Base-by-base conservation (phyloP, 2,329 filamentous ascomycete genomes). In the Sarocladiaceae sp. region DNA sequence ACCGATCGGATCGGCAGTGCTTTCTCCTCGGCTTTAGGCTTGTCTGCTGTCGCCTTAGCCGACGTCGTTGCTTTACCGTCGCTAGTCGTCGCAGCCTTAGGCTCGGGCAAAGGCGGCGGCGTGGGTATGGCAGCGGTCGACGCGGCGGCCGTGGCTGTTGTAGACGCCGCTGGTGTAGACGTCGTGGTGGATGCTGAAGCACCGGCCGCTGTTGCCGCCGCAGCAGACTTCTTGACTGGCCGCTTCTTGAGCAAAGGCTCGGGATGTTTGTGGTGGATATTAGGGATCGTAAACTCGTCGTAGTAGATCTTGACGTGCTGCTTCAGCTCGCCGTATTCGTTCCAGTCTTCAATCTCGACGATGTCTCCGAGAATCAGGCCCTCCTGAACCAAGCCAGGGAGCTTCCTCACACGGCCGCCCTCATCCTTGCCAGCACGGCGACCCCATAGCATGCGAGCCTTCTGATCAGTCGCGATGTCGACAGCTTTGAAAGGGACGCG, bases 301-400 rank as follows among this genome's bases (percentile, higher is more conserved):
- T 80, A 80, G 70, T 79, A 82, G 59, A 87, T 81, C 55, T 78
- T 84, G 61, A 97, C 83, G 62, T 93, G 87, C 70, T 93, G 83
- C 69, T 91, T 90, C 56, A 99, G 81, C 72, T 97, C 93, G 70
- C 91, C 91, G 70, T 95, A 97, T 69, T 99, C 94, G 74, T 99
- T 99, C 94, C 93, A 97, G 67, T 99, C 94, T 71, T 99, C 94
- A 57, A 97, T 84, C 70, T 97, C 87, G 57, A 93, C 87, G 48
- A 97, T 79, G 67, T 97, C 94, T 53, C 90, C 94, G 51, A 99
- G 69, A 17, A 97, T 85, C 54, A 86, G 74, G 13, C 91, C 92
- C 70, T 88, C 87, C 72, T 96, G 95, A 37, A 97, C 90, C 42
- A 99, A 72, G 3, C 86, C 88, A 0, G 94, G 94, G 42, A 99